These are phyloP conservation scores for Tylopilus subfusipes DNA, from an alignment of 768 basidiomycete genomes.

Conservation along the genomic window DNA sequence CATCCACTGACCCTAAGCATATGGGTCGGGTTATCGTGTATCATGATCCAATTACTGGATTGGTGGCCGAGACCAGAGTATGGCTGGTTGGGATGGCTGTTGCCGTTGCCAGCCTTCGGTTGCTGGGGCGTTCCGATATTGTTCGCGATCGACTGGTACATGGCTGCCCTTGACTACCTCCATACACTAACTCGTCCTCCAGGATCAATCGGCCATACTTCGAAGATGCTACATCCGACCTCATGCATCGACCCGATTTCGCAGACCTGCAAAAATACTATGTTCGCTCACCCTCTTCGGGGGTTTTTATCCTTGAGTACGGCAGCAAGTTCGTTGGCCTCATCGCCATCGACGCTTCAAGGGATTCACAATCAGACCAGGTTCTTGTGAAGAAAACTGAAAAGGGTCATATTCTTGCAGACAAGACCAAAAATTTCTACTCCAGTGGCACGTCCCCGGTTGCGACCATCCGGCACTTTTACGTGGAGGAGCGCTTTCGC, in stretches of 20 bases:
- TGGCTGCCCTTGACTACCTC: not conserved
- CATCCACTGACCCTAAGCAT: conserved; percentile 57
- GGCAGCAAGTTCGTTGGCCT: conserved; percentile 59
- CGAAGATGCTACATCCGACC: conserved; percentile 49
- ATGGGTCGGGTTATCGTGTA: conserved; percentile 59
- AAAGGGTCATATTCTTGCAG: conserved; percentile 8
- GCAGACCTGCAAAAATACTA: conserved; percentile 53
- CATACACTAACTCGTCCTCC: not conserved
- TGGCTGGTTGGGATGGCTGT: conserved; percentile 50
- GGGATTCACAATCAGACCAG: conserved; percentile 34
- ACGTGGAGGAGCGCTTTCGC: conserved; percentile 64
- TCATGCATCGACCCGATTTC: conserved; percentile 57
- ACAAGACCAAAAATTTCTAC: conserved; percentile 16
- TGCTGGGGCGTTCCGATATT: conserved; percentile 60
- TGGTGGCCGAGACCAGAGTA: conserved; percentile 61
- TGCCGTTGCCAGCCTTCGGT: conserved; percentile 64
- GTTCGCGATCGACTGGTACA: conserved; percentile 67
- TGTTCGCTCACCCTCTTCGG: conserved; percentile 56
- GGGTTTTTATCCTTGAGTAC: conserved; percentile 67
- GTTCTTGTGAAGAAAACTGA: conserved; percentile 22
- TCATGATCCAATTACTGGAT: conserved; percentile 55
- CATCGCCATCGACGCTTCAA: conserved; percentile 65
- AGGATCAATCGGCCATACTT: conserved; percentile 73
- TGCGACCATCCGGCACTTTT: conserved; percentile 74
- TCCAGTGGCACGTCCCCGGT: conserved; percentile 40